Conservation (phyloP, 2,329 filamentous ascomycete genomes). For the Colletotrichum zoysiae region DNA sequence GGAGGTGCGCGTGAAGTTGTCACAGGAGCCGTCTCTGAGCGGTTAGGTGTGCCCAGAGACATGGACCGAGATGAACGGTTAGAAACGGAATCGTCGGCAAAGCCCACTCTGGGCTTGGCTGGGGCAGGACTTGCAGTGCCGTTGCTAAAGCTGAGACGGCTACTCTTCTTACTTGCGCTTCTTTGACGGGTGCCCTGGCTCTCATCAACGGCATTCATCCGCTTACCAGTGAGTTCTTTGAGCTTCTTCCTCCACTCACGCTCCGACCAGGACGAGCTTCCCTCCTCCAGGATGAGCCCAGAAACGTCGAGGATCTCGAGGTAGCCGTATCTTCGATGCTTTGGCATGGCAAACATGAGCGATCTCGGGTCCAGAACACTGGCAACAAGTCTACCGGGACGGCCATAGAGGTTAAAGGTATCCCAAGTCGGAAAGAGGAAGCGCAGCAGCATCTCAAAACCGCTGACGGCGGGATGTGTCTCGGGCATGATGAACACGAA, state of each 20-base stretch:
- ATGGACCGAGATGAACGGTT: constrained; percentile 66
- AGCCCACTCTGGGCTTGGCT: constrained; percentile 64
- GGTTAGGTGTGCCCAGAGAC: constrained; percentile 56
- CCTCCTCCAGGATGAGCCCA: constrained; percentile 81
- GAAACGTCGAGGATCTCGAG: constrained; percentile 90
- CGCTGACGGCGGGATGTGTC: constrained; percentile 87
- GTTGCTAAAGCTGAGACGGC: constrained; percentile 66
- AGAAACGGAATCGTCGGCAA: constrained; percentile 66
- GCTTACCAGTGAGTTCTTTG: constrained; percentile 86
- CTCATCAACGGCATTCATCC: constrained; percentile 75
- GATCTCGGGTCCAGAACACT: constrained; percentile 89
- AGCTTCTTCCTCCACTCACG: constrained; percentile 89
- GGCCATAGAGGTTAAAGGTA: constrained; percentile 90
- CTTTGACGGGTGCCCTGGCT: constrained; percentile 54
- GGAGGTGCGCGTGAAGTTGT: constrained; percentile 53
- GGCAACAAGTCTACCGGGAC: constrained; percentile 86
- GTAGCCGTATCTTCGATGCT: constrained; percentile 88
- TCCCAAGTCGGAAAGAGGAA: constrained; percentile 96
- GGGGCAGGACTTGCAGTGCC: constrained; percentile 47
- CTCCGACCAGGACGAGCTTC: constrained; percentile 84
- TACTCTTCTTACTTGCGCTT: constrained; percentile 70
- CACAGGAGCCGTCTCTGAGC: constrained; percentile 65
- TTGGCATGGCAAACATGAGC: constrained; percentile 98
- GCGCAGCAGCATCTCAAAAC: constrained; percentile 94
- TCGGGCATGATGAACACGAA: constrained; percentile 99